Base-by-base conservation (phyloP, 2,329 filamentous ascomycete genomes). In the Xylaria sp. region DNA sequence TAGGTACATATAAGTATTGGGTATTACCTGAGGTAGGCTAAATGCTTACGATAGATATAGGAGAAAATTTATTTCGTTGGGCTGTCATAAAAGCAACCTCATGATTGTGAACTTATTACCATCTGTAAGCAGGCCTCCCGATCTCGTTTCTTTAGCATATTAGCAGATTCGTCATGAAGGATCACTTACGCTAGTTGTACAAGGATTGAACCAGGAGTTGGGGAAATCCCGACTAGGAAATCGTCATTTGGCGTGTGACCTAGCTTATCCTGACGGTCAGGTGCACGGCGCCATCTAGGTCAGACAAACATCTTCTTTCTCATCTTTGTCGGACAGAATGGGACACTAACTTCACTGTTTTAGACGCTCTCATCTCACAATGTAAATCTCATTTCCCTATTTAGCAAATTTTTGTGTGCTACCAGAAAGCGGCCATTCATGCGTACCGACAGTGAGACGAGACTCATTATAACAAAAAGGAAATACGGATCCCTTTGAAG, bases 241-340 rank as follows among this genome's bases (percentile, higher is more conserved):
- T 65, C 35, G 25, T 65, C 23, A 48, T 48, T 21, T 32, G 44
- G 44, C 21, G 44, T 47, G 29, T 12, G 5, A 21, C 13, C 13
- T 32, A 25, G 55, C 62, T 60, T 67, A 67, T 54, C 54, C 35
- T 4, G 60, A 63, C 65, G n/a, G 65, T 67, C 65, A 48, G 42
- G 21, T 35, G 18, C 18, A 40, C 21, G 18, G 18, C 32, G 21
- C 13, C 12, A 35, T 16, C 44, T 37, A 18, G n/a, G 8, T 53
- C 13, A 18, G 18, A 6, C 13, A n/a, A 35, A 16, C 32, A 59
- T 47, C 40, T 13, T 16, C 40, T 44, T 8, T n/a, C 6, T 18
- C 16, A n/a, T 44, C 40, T 40, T 44, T 44, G 44, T 16, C n/a
- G 35, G 60, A 48, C 50, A 48, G 21, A 16, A 48, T 42, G 23